Evolutionary conservation across 164 flowering plant species (phyloP).

Genomic region (Umbilicus rupestris): DNA sequence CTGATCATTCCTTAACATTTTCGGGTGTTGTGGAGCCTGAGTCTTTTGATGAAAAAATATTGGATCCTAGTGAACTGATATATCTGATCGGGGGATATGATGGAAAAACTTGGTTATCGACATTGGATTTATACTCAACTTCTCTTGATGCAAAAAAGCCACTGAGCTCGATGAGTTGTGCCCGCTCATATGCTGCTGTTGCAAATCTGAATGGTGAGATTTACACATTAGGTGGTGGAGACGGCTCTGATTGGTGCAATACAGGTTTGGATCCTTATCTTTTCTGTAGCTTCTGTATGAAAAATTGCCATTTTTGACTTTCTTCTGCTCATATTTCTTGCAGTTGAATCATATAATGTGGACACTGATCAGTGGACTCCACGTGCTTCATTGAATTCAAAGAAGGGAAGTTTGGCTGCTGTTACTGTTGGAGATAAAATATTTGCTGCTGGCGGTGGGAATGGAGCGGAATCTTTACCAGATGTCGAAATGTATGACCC

Average conservation of each 20-base stretch:
- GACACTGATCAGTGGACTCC: conserved; percentile 41
- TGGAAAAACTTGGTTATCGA: conserved; percentile 51
- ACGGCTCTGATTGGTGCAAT: conserved; percentile 53
- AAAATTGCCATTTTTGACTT: not conserved
- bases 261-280: conserved; percentile 46
- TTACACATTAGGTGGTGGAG: conserved; percentile 72
- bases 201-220: conserved; percentile 41
- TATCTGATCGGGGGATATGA: conserved; percentile 71
- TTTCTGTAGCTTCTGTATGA: not conserved
- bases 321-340: conserved; percentile 12
- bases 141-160: conserved; percentile 38
- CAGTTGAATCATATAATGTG: conserved; percentile 66
- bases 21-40: conserved; percentile 13
- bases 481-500: conserved; percentile 85
- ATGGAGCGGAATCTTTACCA: conserved; percentile 53
- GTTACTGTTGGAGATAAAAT: conserved; percentile 43
- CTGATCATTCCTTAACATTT: conserved; percentile 13
- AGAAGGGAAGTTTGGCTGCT: conserved; percentile 68
- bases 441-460: conserved; percentile 87
- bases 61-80: conserved; percentile 33
- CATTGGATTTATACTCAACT: conserved; percentile 49
- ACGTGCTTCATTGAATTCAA: conserved; percentile 38
- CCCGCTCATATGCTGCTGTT: conserved; percentile 57
- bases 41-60: conserved; percentile 12
- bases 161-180: conserved; percentile 50